Conservation (phyloP, 768 basidiomycete genomes). For the Psilocybe tampanensis region DNA sequence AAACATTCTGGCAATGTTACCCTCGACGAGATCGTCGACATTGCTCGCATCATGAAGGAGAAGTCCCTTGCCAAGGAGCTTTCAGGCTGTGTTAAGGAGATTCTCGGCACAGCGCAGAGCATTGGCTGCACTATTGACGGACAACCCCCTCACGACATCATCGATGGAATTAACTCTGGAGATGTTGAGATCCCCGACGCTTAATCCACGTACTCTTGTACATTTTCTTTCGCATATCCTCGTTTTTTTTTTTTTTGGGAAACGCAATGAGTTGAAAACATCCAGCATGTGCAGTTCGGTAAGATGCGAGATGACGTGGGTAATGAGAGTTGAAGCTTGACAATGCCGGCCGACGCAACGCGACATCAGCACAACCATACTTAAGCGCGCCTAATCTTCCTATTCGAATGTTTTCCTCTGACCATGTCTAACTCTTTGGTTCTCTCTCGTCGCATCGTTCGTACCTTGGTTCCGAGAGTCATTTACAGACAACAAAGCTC, state of each 20-base stretch:
- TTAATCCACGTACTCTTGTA: slow-evolving; percentile 49
- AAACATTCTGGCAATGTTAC: slow-evolving; percentile 95
- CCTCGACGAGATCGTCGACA: slow-evolving; percentile 91
- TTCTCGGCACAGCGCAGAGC: slow-evolving; percentile 96
- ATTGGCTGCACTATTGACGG: slow-evolving; percentile 97
- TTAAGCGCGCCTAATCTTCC: neutral
- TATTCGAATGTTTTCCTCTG: neutral
- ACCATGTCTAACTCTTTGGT: neutral
- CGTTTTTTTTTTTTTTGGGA: slow-evolving; percentile 5
- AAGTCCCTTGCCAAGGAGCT: slow-evolving; percentile 95
- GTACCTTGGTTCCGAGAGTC: neutral
- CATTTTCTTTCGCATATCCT: slow-evolving; percentile 19
- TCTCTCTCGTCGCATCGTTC: neutral
- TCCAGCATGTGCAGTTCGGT: neutral
- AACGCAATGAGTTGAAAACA: neutral
- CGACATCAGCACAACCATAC: neutral
- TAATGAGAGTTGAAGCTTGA: neutral
- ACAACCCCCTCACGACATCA: slow-evolving; percentile 88
- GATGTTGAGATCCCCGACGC: slow-evolving; percentile 87
- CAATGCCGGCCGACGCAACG: neutral
- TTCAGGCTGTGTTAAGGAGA: slow-evolving; percentile 92
- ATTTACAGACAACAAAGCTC: neutral
- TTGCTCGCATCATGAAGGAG: slow-evolving; percentile 93
- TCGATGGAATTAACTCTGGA: slow-evolving; percentile 83
- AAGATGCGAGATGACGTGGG: neutral